Percentiles rank a stretch among this genome's conserved stretches.
These are phyloP conservation scores for Marchantia paleacea DNA, from an alignment of 225 moss, liverwort and hornwort genomes.

Conservation along the genomic window DNA sequence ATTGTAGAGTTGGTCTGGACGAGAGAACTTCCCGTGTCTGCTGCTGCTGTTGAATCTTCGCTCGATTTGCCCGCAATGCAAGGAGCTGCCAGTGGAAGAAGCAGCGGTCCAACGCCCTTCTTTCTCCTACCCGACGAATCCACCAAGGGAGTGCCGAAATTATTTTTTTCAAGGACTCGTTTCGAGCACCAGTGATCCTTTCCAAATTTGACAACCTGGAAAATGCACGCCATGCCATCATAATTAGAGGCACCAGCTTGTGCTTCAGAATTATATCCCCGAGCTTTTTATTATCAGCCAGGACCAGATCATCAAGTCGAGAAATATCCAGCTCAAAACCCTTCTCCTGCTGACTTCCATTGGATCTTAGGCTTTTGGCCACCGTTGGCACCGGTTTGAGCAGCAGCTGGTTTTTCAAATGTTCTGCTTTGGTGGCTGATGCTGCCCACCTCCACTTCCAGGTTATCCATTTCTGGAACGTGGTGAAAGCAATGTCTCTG, in stretches of 20 bases:
- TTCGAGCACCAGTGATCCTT: slow-evolving; percentile 46
- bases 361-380: not conserved
- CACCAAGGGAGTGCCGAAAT: slow-evolving; percentile 89
- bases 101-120: slow-evolving; percentile 59
- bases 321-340: not conserved
- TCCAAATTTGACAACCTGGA: slow-evolving; percentile 54
- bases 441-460: slow-evolving; percentile 98
- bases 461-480: slow-evolving; percentile 51
- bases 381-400: not conserved
- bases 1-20: not conserved
- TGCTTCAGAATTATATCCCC: slow-evolving; percentile 34
- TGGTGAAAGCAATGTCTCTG: slow-evolving; percentile 30
- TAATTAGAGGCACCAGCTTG: slow-evolving; percentile 57
- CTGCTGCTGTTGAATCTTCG: slow-evolving; percentile 20
- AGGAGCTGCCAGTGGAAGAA: slow-evolving; percentile 82
- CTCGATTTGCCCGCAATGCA: slow-evolving; percentile 47
- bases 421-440: slow-evolving; percentile 59
- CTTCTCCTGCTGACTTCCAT: slow-evolving; percentile 16
- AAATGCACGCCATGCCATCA: slow-evolving; percentile 82
- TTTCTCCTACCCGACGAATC: slow-evolving; percentile 72
- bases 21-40: slow-evolving; percentile 25
- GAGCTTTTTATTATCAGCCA: slow-evolving; percentile 13
- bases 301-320: not conserved
- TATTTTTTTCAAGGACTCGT: slow-evolving; percentile 59
- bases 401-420: slow-evolving; percentile 32